These are phyloP conservation scores for Geosmithia putterillii DNA, from an alignment of 2,329 filamentous ascomycete species.

Conservation along the genomic window DNA sequence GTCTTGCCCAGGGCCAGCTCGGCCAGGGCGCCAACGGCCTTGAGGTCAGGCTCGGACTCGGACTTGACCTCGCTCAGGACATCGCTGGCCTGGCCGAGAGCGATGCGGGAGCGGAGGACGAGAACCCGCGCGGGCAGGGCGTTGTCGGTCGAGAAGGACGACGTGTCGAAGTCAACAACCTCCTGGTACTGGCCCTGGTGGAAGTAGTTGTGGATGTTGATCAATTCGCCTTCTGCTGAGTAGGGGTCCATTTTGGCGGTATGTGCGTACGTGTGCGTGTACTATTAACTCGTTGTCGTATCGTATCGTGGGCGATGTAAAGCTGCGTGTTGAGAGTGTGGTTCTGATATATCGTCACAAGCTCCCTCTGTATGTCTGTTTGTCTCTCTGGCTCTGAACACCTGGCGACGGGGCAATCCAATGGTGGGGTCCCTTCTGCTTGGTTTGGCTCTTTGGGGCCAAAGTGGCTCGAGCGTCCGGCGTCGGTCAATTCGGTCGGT, in stretches of 20 bases:
- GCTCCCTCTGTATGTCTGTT: too few relatives aligned
- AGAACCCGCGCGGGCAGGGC: conserved; percentile 64
- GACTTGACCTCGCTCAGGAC: conserved; percentile 59
- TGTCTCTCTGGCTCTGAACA: conserved; percentile 13
- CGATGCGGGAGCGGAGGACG: conserved; percentile 70
- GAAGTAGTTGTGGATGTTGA: conserved; percentile 61
- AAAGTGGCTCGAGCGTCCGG: conserved; percentile 1
- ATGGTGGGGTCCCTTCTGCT: conserved; percentile 16
- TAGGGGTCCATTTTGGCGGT: conserved; percentile 49
- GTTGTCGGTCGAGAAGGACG: conserved; percentile 69
- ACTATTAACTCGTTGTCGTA: too few relatives aligned
- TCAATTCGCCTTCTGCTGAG: conserved; percentile 58
- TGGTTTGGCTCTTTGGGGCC: conserved; percentile 7
- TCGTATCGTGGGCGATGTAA: neutral
- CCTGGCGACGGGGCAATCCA: conserved; percentile 12
- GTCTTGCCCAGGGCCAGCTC: conserved; percentile 47
- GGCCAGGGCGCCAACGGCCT: conserved; percentile 66
- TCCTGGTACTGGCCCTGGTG: conserved; percentile 75
- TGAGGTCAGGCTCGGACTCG: conserved; percentile 57
- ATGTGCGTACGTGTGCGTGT: too few relatives aligned
- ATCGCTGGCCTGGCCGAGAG: conserved; percentile 63
- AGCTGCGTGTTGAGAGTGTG: conserved; percentile 1
- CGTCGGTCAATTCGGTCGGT: conserved; percentile 1
- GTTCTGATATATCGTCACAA: neutral
- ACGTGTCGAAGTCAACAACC: conserved; percentile 76